Conservation (phyloP, 1,284 basidiomycete genomes). For the Stygiomarasmius scandens region DNA sequence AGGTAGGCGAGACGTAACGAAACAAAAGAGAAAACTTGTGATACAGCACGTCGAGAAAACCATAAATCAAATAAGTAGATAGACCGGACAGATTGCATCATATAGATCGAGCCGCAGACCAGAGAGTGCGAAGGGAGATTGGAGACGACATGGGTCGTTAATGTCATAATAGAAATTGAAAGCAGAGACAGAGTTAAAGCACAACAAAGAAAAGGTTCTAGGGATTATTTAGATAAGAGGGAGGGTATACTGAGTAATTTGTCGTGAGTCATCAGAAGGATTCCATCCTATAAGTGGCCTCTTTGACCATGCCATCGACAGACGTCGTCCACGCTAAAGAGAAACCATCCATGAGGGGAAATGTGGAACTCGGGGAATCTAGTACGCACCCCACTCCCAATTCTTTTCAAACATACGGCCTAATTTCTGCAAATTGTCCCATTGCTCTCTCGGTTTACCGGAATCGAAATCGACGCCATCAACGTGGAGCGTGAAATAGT, state of each 20-base stretch:
- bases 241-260: too few relatives aligned
- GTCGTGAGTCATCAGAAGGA: background rate
- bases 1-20: too few relatives aligned
- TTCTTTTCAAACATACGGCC: constrained; percentile 39
- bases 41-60: too few relatives aligned
- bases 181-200: too few relatives aligned
- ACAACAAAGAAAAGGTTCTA: background rate
- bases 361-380: too few relatives aligned
- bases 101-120: too few relatives aligned
- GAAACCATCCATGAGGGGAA: background rate
- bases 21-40: too few relatives aligned
- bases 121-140: too few relatives aligned
- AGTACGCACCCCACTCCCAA: constrained; percentile 46
- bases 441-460: constrained; percentile 29
- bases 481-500: constrained; percentile 40
- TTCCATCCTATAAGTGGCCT: constrained; percentile 36
- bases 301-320: constrained; percentile 32
- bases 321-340: constrained; percentile 35
- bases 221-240: background rate
- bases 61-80: too few relatives aligned
- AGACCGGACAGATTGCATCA: too few relatives aligned
- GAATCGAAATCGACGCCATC: constrained; percentile 35
- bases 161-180: too few relatives aligned
- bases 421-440: constrained; percentile 33
- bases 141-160: too few relatives aligned